A percentile compares a stretch with the other conserved stretches of the same genome.
These are phyloP conservation scores for Wickerhamiella bombiphila DNA, from an alignment of 805 yeast species.

Conservation along the genomic window DNA sequence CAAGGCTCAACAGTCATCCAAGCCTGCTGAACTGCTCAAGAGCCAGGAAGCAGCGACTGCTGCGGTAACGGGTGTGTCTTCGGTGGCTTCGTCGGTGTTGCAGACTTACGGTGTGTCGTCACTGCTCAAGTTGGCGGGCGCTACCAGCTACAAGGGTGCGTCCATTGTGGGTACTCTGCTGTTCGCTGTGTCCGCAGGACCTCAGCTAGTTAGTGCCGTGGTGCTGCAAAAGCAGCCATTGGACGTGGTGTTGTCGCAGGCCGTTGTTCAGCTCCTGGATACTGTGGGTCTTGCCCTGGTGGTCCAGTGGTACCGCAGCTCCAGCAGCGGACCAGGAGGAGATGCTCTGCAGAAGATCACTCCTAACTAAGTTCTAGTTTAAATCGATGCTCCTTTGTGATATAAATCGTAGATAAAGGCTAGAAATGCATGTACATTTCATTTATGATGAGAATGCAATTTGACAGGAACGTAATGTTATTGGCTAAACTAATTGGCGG, in stretches of 20 bases:
- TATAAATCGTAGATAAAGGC: too few relatives aligned
- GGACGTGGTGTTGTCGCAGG: slow-evolving; percentile 23
- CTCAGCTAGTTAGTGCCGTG: slow-evolving; percentile 22
- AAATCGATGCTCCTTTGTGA: too few relatives aligned
- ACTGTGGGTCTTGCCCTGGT: slow-evolving; percentile 29
- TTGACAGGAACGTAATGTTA: too few relatives aligned
- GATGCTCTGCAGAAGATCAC: too few relatives aligned
- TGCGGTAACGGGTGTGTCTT: slow-evolving; percentile 22
- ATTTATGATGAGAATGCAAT: too few relatives aligned
- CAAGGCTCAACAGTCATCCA: slow-evolving; percentile 23
- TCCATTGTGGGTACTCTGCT: slow-evolving; percentile 26
- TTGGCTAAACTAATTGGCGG: too few relatives aligned
- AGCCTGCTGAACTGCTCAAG: slow-evolving; percentile 25
- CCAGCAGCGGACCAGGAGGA: too few relatives aligned
- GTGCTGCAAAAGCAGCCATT: slow-evolving; percentile 24
- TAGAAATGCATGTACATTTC: too few relatives aligned
- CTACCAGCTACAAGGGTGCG: slow-evolving; percentile 27
- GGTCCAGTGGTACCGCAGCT: slow-evolving; percentile 16
- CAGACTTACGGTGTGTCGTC: slow-evolving; percentile 31
- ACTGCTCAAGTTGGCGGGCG: slow-evolving; percentile 26
- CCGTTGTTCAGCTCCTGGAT: slow-evolving; percentile 25
- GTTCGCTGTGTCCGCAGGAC: slow-evolving; percentile 26
- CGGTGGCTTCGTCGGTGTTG: slow-evolving; percentile 24
- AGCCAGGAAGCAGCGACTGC: slow-evolving; percentile 27
- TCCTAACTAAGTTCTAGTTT: too few relatives aligned